Evolutionary conservation across 2,329 filamentous ascomycete genomes (phyloP).

Genomic region (Westerdykella ornata): DNA sequence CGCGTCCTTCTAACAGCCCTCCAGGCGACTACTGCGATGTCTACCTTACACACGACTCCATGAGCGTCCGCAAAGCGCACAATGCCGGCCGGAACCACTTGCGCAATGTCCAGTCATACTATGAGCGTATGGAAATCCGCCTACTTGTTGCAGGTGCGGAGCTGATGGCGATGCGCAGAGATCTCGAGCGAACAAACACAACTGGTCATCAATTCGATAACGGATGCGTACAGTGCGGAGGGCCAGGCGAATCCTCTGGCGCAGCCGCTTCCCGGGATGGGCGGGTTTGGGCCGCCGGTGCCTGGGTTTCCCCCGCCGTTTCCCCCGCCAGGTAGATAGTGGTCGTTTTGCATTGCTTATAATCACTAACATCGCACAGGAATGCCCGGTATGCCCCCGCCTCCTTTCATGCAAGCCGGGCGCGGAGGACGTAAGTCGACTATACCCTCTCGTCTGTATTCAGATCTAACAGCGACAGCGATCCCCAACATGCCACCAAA

Average conservation of each 20-base stretch:
- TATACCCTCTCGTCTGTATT: background rate
- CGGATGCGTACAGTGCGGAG: conserved; percentile 88
- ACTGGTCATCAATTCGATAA: conserved; percentile 97
- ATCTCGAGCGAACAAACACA: conserved; percentile 98
- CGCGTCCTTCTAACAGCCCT: conserved; percentile 7
- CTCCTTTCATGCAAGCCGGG: conserved; percentile 35
- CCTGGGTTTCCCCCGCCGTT: conserved; percentile 55
- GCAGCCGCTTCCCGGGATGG: conserved; percentile 44
- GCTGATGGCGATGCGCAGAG: conserved; percentile 48
- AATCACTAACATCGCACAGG: background rate
- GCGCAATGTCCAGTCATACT: conserved; percentile 96
- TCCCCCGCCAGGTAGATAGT: conserved; percentile 19
- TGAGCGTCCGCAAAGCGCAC: conserved; percentile 98
- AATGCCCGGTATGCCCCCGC: conserved; percentile 27
- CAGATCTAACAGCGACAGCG: background rate
- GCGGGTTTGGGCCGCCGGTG: conserved; percentile 46
- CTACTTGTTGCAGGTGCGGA: background rate
- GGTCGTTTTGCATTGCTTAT: too few relatives aligned
- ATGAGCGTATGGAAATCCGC: conserved; percentile 62
- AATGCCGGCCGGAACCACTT: conserved; percentile 95
- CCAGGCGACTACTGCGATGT: conserved; percentile 97
- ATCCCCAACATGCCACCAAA: conserved; percentile 26
- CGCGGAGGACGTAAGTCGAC: conserved; percentile 35
- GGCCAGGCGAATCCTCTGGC: conserved; percentile 89
- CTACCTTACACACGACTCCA: conserved; percentile 98